Conservation (phyloP, 768 basidiomycete genomes). For the Mycena floridula region DNA sequence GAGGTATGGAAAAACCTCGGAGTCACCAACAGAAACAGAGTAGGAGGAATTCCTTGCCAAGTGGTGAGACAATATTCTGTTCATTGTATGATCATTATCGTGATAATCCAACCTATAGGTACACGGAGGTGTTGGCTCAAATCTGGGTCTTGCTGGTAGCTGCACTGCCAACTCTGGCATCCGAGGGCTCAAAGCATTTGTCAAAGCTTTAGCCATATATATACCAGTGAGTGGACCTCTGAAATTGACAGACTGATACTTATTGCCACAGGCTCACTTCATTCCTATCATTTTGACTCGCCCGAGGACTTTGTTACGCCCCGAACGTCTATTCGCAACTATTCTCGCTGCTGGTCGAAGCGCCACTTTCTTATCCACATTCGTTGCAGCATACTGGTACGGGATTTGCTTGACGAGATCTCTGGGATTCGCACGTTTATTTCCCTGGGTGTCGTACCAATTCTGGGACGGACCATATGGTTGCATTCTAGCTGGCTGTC, state of each 20-base stretch:
- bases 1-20: constrained; percentile 51
- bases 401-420: constrained; percentile 67
- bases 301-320: constrained; percentile 45
- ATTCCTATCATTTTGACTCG: constrained; percentile 58
- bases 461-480: constrained; percentile 78
- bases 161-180: constrained; percentile 55
- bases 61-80: too few species aligned
- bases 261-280: constrained; percentile 53
- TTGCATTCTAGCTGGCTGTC: constrained; percentile 56
- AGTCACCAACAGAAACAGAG: constrained; percentile 40
- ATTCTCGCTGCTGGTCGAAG: constrained; percentile 53
- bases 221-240: constrained; percentile 57
- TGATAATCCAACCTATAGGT: too few species aligned
- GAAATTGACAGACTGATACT: constrained; percentile 2
- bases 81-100: too few species aligned
- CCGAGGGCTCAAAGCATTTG: constrained; percentile 51
- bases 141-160: too few species aligned
- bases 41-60: constrained; percentile 76
- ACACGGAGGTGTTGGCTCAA: constrained; percentile 56
- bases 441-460: constrained; percentile 67
- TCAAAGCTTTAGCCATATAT: constrained; percentile 60
- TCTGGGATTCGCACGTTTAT: constrained; percentile 51
- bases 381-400: constrained; percentile 67
- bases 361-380: constrained; percentile 66
- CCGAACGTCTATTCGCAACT: constrained; percentile 32